A percentile compares a stretch with the other conserved stretches of the same genome.
Conservation (phyloP, 129 eudicot genomes). For the Saposhnikovia divaricata region DNA sequence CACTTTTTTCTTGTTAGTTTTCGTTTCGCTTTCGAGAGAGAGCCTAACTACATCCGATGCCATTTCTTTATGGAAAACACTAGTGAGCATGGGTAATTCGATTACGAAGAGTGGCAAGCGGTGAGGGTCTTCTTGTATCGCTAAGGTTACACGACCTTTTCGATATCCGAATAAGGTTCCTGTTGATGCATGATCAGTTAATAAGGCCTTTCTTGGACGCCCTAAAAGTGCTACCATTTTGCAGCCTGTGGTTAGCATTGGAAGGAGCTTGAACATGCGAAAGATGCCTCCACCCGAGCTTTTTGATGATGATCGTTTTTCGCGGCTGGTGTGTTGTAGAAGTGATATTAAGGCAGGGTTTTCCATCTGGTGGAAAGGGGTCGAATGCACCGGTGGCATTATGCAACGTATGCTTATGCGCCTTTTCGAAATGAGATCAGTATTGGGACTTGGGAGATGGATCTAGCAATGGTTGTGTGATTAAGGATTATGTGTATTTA, state of each 20-base stretch:
- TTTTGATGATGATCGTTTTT: slow-evolving; percentile 27
- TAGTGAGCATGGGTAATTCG: slow-evolving; percentile 62
- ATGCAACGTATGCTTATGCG: not conserved
- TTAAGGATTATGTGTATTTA: not conserved
- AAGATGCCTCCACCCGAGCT: slow-evolving; percentile 56
- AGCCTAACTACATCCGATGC: slow-evolving; percentile 49
- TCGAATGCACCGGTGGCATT: slow-evolving; percentile 50
- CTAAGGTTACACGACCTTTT: slow-evolving; percentile 52
- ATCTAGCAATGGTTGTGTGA: slow-evolving; percentile 2
- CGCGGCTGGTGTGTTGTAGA: slow-evolving; percentile 42
- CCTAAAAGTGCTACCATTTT: slow-evolving; percentile 69
- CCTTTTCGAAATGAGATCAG: slow-evolving; percentile 2
- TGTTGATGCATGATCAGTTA: slow-evolving; percentile 53
- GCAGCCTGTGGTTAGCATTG: slow-evolving; percentile 81
- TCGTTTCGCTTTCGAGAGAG: slow-evolving; percentile 68
- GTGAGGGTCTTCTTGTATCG: slow-evolving; percentile 86
- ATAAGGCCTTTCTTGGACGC: slow-evolving; percentile 38
- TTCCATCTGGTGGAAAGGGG: slow-evolving; percentile 55
- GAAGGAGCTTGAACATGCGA: slow-evolving; percentile 82
- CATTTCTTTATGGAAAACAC: slow-evolving; percentile 66
- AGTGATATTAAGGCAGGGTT: slow-evolving; percentile 47
- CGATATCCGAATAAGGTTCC: slow-evolving; percentile 77
- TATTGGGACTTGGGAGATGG: not conserved
- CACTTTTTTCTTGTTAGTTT: slow-evolving; percentile 55
- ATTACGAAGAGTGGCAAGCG: slow-evolving; percentile 53